These are phyloP conservation scores for Cucurbita argyrosperma DNA, from an alignment of 306 rosid species.

Conservation along the genomic window DNA sequence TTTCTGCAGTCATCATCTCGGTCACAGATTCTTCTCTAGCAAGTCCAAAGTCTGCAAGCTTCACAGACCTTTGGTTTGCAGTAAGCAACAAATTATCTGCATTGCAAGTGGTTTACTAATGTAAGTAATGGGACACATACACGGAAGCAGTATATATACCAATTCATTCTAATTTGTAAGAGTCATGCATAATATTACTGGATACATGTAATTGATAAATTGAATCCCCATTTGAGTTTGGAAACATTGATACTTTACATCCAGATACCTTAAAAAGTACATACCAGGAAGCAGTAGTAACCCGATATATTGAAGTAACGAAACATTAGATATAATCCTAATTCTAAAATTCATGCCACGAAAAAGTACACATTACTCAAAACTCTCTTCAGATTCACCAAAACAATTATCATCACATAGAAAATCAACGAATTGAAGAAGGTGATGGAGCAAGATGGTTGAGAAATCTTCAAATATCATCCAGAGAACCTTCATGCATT, in stretches of 20 bases:
- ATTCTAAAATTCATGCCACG: not conserved
- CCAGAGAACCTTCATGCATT: not conserved
- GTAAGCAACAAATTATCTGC: constrained; percentile 90
- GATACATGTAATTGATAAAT: not conserved
- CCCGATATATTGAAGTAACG: not conserved
- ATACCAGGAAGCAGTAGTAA: not conserved
- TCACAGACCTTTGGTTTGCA: constrained; percentile 66
- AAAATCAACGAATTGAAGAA: not conserved
- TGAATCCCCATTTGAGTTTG: not conserved
- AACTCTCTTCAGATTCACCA: not conserved
- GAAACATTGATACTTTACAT: not conserved
- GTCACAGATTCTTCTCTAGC: constrained; percentile 96
- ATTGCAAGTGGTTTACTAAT: constrained; percentile 9
- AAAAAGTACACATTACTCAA: not conserved
- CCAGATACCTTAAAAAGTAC: not conserved
- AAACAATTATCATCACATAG: not conserved
- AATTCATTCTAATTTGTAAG: not conserved
- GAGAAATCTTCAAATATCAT: not conserved
- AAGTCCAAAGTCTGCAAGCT: constrained; percentile 94
- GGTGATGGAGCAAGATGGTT: not conserved
- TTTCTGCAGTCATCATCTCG: constrained; percentile 98
- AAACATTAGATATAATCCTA: not conserved
- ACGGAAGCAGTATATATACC: not conserved
- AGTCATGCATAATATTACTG: not conserved
- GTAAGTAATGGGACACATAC: not conserved